Conservation (phyloP, 176 grass and related monocot species). For the Zoysia japonica region DNA sequence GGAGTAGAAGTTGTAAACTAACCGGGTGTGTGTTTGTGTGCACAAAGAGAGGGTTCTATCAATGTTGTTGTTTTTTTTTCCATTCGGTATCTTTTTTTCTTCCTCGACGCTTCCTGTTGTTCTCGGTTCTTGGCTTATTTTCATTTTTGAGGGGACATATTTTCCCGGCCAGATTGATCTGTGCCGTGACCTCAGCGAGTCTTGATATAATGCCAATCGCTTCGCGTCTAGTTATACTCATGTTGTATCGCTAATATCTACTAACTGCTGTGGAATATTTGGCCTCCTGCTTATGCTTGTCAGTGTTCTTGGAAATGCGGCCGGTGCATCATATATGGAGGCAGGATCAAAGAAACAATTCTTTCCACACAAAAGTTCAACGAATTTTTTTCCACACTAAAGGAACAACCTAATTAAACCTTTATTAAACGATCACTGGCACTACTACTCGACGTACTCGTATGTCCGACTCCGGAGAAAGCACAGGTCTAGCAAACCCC, state of each 20-base stretch:
- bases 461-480: no score
- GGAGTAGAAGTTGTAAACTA: slow-evolving; percentile 33
- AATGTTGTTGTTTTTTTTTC: slow-evolving; percentile 5
- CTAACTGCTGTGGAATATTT: background rate
- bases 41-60: slow-evolving; percentile 10
- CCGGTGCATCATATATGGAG: background rate
- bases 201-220: background rate
- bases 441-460: no score
- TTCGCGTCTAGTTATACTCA: background rate
- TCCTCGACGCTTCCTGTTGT: background rate
- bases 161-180: background rate
- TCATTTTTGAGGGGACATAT: background rate
- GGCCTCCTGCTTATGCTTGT: background rate
- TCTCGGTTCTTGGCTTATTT: slow-evolving; percentile 5
- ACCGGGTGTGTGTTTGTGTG: slow-evolving; percentile 24
- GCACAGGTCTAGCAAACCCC: slow-evolving; percentile 8
- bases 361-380: background rate
- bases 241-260: no score
- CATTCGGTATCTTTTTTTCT: background rate
- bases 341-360: background rate
- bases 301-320: background rate
- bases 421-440: no score
- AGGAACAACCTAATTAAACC: background rate
- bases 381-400: background rate
- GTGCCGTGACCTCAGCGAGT: background rate